Base-by-base conservation (phyloP, 768 basidiomycete genomes). In the Hericium coralloides region DNA sequence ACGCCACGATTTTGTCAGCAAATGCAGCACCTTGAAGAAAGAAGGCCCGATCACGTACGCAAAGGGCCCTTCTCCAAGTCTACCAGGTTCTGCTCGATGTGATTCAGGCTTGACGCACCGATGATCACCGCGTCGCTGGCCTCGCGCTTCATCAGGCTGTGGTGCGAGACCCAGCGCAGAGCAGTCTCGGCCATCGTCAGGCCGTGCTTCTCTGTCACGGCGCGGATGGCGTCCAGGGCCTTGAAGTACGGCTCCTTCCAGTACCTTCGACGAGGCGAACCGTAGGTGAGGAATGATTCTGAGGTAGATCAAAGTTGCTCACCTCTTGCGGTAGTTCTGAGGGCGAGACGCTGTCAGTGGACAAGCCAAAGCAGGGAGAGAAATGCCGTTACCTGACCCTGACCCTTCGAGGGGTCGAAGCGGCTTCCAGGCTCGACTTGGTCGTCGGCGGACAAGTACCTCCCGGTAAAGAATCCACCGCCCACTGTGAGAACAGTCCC, bases 61-160 rank as follows among this genome's bases (percentile, higher is more conserved):
- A 84, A 68, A 5, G 82, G 82, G 0, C 79, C 79, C 63, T 83
- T 81, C 67, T 82, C 79, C 3, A 81, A 65, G 60, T 83, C 80
- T 15, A 69, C 41, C 17, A 81, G 59, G 61, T 82, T 82, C 69
- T 78, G 70, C 65, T 84, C 76, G 49, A 84, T 78, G 61, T 87
- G 84, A 31, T 72, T 70, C 60, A 79, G 51, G 57, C 74, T 81
- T 4, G 78, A 80, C 25, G 83, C 84, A n/a, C 84, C 84, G 60
- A 87, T 84, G 55, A 86, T 69, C 56, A 85, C 69, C 22, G 77
- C 67, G 61, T 81, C 79, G 12, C 78, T 76, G 23, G 72, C 62
- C 59, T 80, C 78, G 8, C 74, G 68, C 61, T 76, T 72, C 63
- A 78, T 63, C 39, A 69, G 63, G n/a, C 76, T 77, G 64, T 81